Percentiles rank a stretch among this genome's conserved stretches.
These are phyloP conservation scores for Ajuga chamaepitys DNA, from an alignment of 257 asterid species.

Conservation along the genomic window DNA sequence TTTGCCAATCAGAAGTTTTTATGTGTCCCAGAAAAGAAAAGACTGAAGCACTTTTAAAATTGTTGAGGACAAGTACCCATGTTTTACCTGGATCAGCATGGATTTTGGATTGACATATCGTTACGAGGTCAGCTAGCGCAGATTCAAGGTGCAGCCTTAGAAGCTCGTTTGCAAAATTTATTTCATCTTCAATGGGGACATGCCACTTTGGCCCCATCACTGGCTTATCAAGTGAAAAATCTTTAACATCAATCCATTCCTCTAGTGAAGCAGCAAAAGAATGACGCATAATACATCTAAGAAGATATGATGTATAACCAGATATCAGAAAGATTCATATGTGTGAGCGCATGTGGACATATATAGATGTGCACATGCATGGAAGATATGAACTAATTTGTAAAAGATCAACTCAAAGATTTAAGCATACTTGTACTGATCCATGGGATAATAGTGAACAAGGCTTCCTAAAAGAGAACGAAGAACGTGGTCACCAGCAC, in stretches of 20 bases:
- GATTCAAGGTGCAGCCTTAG: conserved; percentile 72
- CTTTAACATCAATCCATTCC: conserved; percentile 84
- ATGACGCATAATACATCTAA: conserved; percentile 70
- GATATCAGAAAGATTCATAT: neutral
- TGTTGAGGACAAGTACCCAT: conserved; percentile 12
- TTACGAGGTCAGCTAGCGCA: conserved; percentile 81
- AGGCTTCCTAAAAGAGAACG: conserved; percentile 98
- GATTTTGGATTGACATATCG: conserved; percentile 69
- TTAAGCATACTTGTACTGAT: conserved; percentile 74
- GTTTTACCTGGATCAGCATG: conserved; percentile 89
- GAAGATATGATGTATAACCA: conserved; percentile 18
- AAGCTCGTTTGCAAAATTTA: conserved; percentile 86
- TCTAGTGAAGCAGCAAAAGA: conserved; percentile 59
- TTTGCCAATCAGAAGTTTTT: neutral
- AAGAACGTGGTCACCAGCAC: conserved; percentile 94
- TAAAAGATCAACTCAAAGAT: conserved; percentile 13
- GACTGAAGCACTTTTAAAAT: conserved; percentile 1
- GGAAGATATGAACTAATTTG: conserved; percentile 4
- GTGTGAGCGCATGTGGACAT: neutral
- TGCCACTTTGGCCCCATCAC: conserved; percentile 82
- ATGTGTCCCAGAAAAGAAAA: neutral
- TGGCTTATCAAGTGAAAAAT: conserved; percentile 46
- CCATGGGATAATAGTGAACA: conserved; percentile 83
- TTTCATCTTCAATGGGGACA: conserved; percentile 73
- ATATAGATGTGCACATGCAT: conserved; percentile 2